These are phyloP conservation scores for Ettlia oleoabundans DNA, from an alignment of 139 green algal species.

Conservation along the genomic window DNA sequence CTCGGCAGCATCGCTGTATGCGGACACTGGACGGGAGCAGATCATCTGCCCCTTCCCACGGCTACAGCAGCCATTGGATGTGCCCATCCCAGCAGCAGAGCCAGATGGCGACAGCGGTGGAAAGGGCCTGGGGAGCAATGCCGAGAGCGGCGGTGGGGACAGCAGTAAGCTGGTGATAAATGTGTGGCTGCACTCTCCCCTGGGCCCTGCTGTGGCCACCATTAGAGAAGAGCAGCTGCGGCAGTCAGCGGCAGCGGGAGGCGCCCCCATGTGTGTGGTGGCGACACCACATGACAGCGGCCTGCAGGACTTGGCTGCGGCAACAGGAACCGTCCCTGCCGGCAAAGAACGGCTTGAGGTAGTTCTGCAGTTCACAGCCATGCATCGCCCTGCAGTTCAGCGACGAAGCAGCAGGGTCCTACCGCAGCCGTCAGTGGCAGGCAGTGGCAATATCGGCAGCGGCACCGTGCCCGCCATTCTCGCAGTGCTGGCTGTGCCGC, in stretches of 20 bases:
- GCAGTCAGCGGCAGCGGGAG: constrained; percentile 2
- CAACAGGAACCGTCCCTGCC: not conserved
- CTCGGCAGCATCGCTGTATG: not conserved
- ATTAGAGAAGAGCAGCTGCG: constrained; percentile 17
- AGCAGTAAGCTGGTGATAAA: not conserved
- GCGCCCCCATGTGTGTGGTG: not conserved
- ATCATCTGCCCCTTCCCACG: constrained; percentile 1
- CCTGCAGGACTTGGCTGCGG: not conserved
- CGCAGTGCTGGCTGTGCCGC: constrained; percentile 20
- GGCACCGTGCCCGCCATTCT: not conserved
- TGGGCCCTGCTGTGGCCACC: constrained; percentile 24
- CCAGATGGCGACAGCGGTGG: not conserved
- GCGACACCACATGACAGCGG: not conserved
- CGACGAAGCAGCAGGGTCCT: not conserved
- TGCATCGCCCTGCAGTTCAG: not conserved
- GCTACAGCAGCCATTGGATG: constrained; percentile 13
- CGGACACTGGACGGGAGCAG: not conserved
- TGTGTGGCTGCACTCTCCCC: constrained; percentile 33
- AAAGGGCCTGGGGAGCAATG: not conserved
- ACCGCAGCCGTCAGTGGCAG: not conserved
- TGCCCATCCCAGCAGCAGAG: not conserved
- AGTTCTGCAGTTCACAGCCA: constrained; percentile 7
- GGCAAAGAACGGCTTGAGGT: not conserved
- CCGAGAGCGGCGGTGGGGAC: not conserved
- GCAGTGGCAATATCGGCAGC: not conserved